These are phyloP conservation scores for Neocatenulostroma microsporum DNA, from an alignment of 2,329 filamentous ascomycete genomes.

Conservation along the genomic window DNA sequence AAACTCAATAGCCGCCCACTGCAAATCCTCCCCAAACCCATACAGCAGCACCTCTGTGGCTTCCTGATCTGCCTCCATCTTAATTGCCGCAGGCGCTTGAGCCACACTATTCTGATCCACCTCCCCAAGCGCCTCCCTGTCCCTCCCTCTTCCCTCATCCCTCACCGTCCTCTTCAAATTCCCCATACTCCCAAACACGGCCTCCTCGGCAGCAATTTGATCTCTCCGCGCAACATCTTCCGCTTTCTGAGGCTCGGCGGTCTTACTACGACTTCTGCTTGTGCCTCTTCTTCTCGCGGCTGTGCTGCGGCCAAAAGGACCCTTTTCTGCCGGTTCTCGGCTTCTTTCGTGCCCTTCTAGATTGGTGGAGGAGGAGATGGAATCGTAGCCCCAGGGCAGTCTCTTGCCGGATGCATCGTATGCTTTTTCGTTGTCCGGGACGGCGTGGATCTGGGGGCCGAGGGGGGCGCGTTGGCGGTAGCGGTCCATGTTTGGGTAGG, in stretches of 20 bases:
- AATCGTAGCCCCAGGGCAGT: constrained; percentile 57
- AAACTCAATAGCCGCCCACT: constrained; percentile 80
- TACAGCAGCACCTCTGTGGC: constrained; percentile 77
- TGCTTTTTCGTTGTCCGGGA: constrained; percentile 55
- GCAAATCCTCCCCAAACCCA: constrained; percentile 61
- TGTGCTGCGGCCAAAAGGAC: constrained; percentile 51
- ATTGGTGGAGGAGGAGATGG: constrained; percentile 2
- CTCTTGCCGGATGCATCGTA: constrained; percentile 51
- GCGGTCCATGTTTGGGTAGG: constrained; percentile 6
- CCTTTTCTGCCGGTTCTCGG: constrained; percentile 51
- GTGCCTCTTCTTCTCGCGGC: constrained; percentile 35
- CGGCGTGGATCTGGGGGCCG: constrained; percentile 58
- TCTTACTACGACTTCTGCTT: constrained; percentile 42
- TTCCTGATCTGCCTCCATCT: constrained; percentile 39
- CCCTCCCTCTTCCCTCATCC: constrained; percentile 21
- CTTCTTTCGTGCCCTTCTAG: constrained; percentile 33
- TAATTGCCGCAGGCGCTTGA: constrained; percentile 6
- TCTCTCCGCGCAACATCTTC: constrained; percentile 45
- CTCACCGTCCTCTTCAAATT: constrained; percentile 17
- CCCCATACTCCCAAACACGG: constrained; percentile 37
- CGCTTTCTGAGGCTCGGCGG: constrained; percentile 51
- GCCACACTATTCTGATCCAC: constrained; percentile 17
- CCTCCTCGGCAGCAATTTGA: constrained; percentile 40
- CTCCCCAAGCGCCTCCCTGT: constrained; percentile 22
- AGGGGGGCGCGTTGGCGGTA: constrained; percentile 11